Base-by-base conservation (phyloP, 495 filamentous ascomycete species). In the Hypoxylon fragiforme region DNA sequence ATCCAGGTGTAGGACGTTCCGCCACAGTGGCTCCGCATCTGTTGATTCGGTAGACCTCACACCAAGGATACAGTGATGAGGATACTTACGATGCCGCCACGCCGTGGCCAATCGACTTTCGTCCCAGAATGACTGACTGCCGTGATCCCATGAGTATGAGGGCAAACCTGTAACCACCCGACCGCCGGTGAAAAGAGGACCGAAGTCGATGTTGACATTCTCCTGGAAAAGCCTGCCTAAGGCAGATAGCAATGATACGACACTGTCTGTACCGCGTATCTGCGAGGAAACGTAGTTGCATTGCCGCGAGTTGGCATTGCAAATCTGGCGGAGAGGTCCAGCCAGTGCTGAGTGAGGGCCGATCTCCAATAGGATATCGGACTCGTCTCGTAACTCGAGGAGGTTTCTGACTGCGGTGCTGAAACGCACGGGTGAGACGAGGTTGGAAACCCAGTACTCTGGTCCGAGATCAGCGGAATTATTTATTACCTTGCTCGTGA, bases 11-110 rank as follows among this genome's bases (percentile, higher is more conserved):
- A 81, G 37, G 0, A 73, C 24, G 41, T 77, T 78, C 37, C 77
- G 64, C 78, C 80, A 83, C 1, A 62, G 46, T 0, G 76, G 73
- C 34, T 77, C 69, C 0, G 66, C n/a, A 13, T 65, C 49, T 1
- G 57, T 66, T 0, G 57, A 70, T 19, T 75, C 77, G 0, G 57
- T 39, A 0, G 71, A 40, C 0, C 68, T 70, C 0, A 55, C 54
- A 1, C 80, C 80, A 2, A 83, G 68, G 3, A 82, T 45, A 21
- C 74, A 71, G 50, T 80, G 80, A 13, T 73, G 68, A 14, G 65
- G 63, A 32, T 50, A 64, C 22, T 67, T 53, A 11, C 73, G 72
- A 2, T 70, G 56, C n/a, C 76, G 61, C 68, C 71, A 77, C 1
- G 71, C 68, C 6, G 52, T 49, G 0, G 61, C 61, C 1, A 74